Conservation (phyloP, 495 filamentous ascomycete species). For the Penicillium lividum region DNA sequence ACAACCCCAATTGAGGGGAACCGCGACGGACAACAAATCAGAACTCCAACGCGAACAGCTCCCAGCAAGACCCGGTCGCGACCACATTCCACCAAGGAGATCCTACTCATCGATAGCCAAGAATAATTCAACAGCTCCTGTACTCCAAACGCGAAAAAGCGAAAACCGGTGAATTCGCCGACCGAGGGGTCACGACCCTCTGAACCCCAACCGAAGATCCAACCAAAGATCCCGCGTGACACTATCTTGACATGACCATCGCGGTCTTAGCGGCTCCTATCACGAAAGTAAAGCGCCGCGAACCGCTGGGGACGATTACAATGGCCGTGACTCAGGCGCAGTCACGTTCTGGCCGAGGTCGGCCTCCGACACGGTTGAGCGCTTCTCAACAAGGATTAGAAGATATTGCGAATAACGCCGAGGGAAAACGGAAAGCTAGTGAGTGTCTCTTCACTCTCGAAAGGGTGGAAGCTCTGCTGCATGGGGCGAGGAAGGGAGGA, state of each 20-base stretch:
- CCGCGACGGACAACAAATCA: neutral
- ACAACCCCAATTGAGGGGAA: conserved; percentile 6
- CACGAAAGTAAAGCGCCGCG: conserved; percentile 47
- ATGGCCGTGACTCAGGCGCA: conserved; percentile 49
- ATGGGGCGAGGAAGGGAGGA: neutral
- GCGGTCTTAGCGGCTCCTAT: conserved; percentile 42
- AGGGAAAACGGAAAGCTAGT: conserved; percentile 49
- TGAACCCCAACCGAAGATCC: conserved; percentile 10
- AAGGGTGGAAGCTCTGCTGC: neutral
- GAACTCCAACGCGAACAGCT: conserved; percentile 6
- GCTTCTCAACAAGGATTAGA: conserved; percentile 41
- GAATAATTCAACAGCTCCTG: neutral
- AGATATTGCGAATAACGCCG: conserved; percentile 25
- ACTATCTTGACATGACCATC: conserved; percentile 49
- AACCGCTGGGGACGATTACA: conserved; percentile 43
- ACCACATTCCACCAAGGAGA: neutral
- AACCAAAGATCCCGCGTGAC: conserved; percentile 14
- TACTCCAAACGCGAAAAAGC: conserved; percentile 7
- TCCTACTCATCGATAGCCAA: neutral
- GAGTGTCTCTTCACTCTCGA: conserved; percentile 25
- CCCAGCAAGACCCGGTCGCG: conserved; percentile 1
- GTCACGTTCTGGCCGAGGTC: conserved; percentile 34
- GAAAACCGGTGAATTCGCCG: conserved; percentile 1
- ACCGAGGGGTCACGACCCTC: conserved; percentile 6
- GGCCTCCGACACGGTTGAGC: conserved; percentile 39